Evolutionary conservation across 139 green algal genomes (phyloP), one percentile per base, ranked within the genome.

Genomic region (Chlorella sp.): DNA sequence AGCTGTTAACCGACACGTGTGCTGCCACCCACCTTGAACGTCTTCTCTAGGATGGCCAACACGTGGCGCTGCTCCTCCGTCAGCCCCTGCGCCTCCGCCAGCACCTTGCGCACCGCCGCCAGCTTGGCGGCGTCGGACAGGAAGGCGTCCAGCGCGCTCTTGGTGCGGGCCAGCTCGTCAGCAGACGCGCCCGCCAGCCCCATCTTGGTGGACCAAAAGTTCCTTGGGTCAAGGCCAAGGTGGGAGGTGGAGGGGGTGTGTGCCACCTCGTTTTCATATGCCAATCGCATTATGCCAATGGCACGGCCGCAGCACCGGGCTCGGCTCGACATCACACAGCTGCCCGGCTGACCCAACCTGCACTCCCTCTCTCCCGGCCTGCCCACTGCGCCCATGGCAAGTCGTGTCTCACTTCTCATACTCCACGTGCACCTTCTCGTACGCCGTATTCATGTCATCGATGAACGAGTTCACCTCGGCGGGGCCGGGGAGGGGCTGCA

Each of bases 171-270:
- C 44, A 97, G 92, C 1, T 80, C 88, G 20, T 95, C 93, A 5
- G 74, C 57, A 38, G 51, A 83, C 30, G 83, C 82, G 18, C 80
- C 83, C 18, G 34, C 32, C 15, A 92, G 71, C 18, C 36, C 65
- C 87, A 93, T 91, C 86, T 92, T 92, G 44, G 91, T 92, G 23
- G 72, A 62, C 94, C 94, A 97, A 71, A 97, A 96, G 87, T 95
- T 92, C 60, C 44, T 51, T n/a, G n/a, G n/a, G n/a, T n/a, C n/a
- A n/a, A n/a, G n/a, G n/a, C n/a, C n/a, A n/a, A n/a, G n/a, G n/a
- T n/a, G n/a, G n/a, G n/a, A n/a, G n/a, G n/a, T n/a, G n/a, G n/a
- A n/a, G n/a, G n/a, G n/a, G n/a, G n/a, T n/a, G n/a, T n/a, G n/a
- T n/a, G n/a, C n/a, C n/a, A n/a, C n/a, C n/a, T n/a, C n/a, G n/a